phyloP scores from a whole-genome alignment of 176 grass and related monocot genomes.

The Avena atlantica region DNA sequence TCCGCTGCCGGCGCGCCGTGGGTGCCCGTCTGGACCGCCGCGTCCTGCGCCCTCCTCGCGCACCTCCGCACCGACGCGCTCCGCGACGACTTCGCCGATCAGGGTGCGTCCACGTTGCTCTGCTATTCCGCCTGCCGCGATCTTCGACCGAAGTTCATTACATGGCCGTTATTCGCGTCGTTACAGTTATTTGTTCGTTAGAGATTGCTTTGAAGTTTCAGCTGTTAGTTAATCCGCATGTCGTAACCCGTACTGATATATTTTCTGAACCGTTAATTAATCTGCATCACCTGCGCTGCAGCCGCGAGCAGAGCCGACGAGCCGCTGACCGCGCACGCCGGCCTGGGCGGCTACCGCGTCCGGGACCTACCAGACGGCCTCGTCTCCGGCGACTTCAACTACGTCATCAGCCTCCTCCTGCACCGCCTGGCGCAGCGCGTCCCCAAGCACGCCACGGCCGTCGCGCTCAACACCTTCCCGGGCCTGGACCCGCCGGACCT shows the following conservation, averaged over 20 bases:
- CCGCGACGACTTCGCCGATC: constrained; percentile 40
- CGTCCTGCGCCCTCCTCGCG: constrained; percentile 43
- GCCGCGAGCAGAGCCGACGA: constrained; percentile 42
- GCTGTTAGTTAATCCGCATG: neutral
- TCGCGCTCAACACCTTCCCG: constrained; percentile 58
- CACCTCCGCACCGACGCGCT: constrained; percentile 64
- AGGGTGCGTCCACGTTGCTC: constrained; percentile 33
- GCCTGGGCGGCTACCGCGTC: constrained; percentile 47
- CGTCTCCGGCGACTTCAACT: constrained; percentile 49
- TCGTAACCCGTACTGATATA: neutral
- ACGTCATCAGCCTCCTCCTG: constrained; percentile 48
- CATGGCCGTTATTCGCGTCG: neutral
- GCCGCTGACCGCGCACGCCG: constrained; percentile 30
- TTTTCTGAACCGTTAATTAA: neutral
- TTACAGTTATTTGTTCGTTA: neutral
- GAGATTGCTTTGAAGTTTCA: neutral
- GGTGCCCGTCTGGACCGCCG: constrained; percentile 60
- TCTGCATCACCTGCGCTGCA: neutral
- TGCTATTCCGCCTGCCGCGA: neutral
- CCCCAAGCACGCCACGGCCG: constrained; percentile 23
- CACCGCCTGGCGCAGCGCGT: constrained; percentile 48
- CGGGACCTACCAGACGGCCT: constrained; percentile 66
- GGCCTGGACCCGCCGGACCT: constrained; percentile 40
- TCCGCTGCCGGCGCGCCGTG: constrained; percentile 17
- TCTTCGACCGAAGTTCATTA: neutral